Conservation (phyloP, 805 yeast genomes). For the Lachancea mirantina region DNA sequence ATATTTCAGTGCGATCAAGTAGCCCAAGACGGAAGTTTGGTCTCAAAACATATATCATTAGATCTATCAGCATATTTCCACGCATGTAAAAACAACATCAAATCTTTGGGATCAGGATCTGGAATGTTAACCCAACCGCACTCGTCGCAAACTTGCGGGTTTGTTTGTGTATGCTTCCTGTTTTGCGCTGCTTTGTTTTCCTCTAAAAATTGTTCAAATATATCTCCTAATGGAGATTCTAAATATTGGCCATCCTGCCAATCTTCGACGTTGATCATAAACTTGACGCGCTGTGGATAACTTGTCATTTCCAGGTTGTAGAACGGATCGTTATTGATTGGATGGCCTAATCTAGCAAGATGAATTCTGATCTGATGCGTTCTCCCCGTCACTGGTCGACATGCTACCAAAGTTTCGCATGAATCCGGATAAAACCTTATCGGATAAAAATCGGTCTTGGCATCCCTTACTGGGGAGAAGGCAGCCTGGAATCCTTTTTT, state of each 20-base stretch:
- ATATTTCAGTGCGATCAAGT: background rate
- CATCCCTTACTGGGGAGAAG: conserved; percentile 43
- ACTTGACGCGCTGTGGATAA: conserved; percentile 21
- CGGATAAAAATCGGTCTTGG: conserved; percentile 61
- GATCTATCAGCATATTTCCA: conserved; percentile 32
- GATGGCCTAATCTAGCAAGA: conserved; percentile 73
- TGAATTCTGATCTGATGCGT: conserved; percentile 95
- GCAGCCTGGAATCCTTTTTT: conserved; percentile 51
- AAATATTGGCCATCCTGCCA: conserved; percentile 14
- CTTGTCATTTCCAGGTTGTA: conserved; percentile 29
- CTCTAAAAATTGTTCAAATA: conserved; percentile 15
- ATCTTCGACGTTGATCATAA: conserved; percentile 13
- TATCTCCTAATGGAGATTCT: too few species aligned
- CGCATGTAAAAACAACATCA: conserved; percentile 30
- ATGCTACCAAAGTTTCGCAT: conserved; percentile 54
- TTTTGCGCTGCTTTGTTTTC: conserved; percentile 33
- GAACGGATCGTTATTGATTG: conserved; percentile 86
- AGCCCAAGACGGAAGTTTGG: conserved; percentile 44
- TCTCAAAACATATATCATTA: conserved; percentile 33
- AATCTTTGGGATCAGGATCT: conserved; percentile 21
- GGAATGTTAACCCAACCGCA: conserved; percentile 22
- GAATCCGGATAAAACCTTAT: conserved; percentile 49
- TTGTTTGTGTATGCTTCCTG: conserved; percentile 13
- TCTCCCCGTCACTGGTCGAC: conserved; percentile 87
- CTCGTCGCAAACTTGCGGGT: conserved; percentile 16